Evolutionary conservation across 164 flowering plant species (phyloP), one percentile per base, ranked within the genome.

Genomic region (Piper betle): DNA sequence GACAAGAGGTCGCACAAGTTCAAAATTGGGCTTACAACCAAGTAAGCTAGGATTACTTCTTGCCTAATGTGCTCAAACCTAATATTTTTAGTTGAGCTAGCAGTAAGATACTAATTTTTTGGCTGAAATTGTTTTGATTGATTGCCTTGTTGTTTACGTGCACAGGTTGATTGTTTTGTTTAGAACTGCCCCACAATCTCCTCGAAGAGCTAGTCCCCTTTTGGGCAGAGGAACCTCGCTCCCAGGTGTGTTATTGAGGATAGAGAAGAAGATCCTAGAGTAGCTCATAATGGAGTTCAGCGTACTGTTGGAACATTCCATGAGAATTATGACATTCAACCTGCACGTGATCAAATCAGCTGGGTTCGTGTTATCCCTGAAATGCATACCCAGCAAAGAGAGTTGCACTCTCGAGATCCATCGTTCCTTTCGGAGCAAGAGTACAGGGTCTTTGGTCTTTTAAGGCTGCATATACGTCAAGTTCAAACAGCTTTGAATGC

Each of bases 1-100:
- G 61, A 77, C 52, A 75, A 77, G 25, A 81, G 53, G 56, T 63
- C 50, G 50, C 50, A 68, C 57, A 87, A 80, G 78, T 90, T 90
- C 75, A 78, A 80, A 61, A 75, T 78, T 46, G 89, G 84, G 69
- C 86, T 90, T 40, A 85, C 86, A 33, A 17, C 52, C 57, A 43
- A 63, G 62, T 88, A 90, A 70, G 97, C 85, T 62, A 76, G 80
- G 40, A 64, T 52, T 53, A 10, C 54, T n/a, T 48, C 39, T 61
- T 48, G 25, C 59, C 18, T 70, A 46, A 15, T 46, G 15, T 46
- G 15, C 15, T 2, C 9, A 46, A 1, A 11, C 1, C 11, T 42
- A 42, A 42, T 6, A 42, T 42, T 11, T 42, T 42, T 2, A 1
- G 2, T 42, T 6, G 46, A 42, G 11, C 33, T 25, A 42, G 7